Base-by-base conservation (phyloP, 2,329 filamentous ascomycete species). In the Trichoderma koningiopsis region DNA sequence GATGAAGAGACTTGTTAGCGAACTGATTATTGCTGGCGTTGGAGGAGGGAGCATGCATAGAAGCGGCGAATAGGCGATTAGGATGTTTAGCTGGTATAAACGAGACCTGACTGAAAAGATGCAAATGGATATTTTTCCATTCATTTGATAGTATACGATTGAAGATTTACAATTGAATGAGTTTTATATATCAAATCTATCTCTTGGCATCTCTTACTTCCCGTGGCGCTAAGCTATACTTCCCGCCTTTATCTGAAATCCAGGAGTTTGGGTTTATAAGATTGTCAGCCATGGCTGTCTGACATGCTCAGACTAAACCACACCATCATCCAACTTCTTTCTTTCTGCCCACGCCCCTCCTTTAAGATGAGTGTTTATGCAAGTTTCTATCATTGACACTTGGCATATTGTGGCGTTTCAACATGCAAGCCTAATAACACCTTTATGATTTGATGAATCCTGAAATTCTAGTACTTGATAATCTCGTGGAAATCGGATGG, bases 1-100 rank as follows among this genome's bases (percentile, higher is more conserved):
- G 55, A 47, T n/a, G n/a, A 67, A 49, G 47, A 52, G 29, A 43
- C 57, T 33, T 59, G 24, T 58, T 67, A 52, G 63, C 55, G 55
- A 59, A 52, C 16, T 59, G 40, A 24, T 58, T 58, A 35, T 52
- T 59, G 22, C 40, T 67, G 40, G 53, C 55, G 63, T 58, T 58
- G 52, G 52, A 29, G 43, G 52, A 24, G 22, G 43, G 52, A 37
- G 31, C 27, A 57, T 67, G 55, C 37, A 67, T 58, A 67, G 55
- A 59, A 67, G 55, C 40, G 63, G 55, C 40, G 29, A 33, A 58
- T n/a, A 52, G 55, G 55, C 47, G 53, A 56, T 49, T 47, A 14
- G 40, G 22, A 29, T 33, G 52, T 66, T 67, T 57, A 19, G 43
- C 22, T 40, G 55, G 33, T 19, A 29, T 67, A 35, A 66, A 29